phyloP scores from a whole-genome alignment of 2,329 filamentous ascomycete species.

The Colletotrichum sp. region DNA sequence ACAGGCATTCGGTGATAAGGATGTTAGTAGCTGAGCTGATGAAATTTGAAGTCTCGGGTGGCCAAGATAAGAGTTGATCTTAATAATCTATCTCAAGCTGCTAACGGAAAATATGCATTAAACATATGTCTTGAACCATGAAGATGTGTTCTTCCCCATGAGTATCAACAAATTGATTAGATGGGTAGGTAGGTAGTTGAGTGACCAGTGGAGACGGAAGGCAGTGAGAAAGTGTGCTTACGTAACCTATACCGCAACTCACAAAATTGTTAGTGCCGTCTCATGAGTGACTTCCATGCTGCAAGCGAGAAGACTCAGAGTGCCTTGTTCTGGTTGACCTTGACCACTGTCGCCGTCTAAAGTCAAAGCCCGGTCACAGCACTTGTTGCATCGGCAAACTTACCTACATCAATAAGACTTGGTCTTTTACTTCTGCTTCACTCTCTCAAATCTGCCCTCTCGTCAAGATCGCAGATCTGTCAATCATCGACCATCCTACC shows the following conservation, averaged over 20 bases:
- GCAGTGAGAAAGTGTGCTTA: neutral
- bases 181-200: no score
- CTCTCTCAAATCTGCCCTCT: neutral
- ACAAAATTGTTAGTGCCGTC: neutral
- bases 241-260: neutral
- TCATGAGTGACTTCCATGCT: neutral
- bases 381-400: neutral
- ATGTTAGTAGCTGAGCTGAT: neutral
- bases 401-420: neutral
- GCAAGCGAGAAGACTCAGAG: neutral
- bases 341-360: neutral
- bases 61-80: accelerated
- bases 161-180: no score
- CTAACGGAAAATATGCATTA: neutral
- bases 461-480: neutral
- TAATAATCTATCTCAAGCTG: neutral
- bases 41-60: neutral
- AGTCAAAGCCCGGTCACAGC: neutral
- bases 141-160: neutral
- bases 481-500: neutral
- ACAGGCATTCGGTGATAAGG: neutral
- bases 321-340: neutral
- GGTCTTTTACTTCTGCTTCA: no score
- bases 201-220: neutral
- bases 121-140: neutral